Evolutionary conservation across 805 yeast genomes (phyloP).

Genomic region (Lachancea quebecensis): DNA sequence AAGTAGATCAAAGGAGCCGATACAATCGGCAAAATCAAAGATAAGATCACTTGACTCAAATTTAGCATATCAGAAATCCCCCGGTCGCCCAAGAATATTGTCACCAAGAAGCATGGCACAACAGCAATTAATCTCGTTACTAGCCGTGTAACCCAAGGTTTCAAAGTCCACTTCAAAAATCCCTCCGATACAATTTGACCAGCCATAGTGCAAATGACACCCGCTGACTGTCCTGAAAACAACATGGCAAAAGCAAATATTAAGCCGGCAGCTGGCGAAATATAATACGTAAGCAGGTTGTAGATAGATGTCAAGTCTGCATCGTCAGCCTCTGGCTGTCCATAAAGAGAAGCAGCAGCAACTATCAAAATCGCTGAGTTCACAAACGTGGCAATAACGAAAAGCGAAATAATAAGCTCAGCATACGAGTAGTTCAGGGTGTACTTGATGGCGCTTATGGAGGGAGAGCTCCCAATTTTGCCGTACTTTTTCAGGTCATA

Average conservation of each 20-base stretch:
- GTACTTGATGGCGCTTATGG: conserved; percentile 71
- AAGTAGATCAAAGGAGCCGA: conserved; percentile 83
- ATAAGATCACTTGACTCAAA: conserved; percentile 74
- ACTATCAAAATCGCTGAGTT: conserved; percentile 85
- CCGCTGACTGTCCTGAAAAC: conserved; percentile 92
- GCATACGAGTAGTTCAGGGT: conserved; percentile 75
- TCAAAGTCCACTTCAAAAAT: conserved; percentile 68
- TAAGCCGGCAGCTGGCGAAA: conserved; percentile 81
- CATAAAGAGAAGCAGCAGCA: conserved; percentile 78
- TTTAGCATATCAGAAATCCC: conserved; percentile 73
- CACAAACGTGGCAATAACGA: conserved; percentile 87
- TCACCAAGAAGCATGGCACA: conserved; percentile 74
- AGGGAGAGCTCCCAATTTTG: conserved; percentile 52
- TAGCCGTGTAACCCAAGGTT: conserved; percentile 75
- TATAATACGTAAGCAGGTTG: conserved; percentile 55
- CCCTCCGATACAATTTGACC: conserved; percentile 95
- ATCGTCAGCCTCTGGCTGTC: conserved; percentile 55
- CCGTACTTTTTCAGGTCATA: conserved; percentile 56
- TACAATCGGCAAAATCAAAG: conserved; percentile 76
- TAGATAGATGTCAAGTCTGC: conserved; percentile 84
- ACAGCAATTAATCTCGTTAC: conserved; percentile 80
- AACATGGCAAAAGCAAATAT: conserved; percentile 84
- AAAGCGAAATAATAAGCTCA: conserved; percentile 73
- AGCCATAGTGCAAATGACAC: conserved; percentile 87
- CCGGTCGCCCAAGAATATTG: conserved; percentile 66